phyloP scores from a whole-genome alignment of 1,284 basidiomycete species.

The Coniophora puteana region DNA sequence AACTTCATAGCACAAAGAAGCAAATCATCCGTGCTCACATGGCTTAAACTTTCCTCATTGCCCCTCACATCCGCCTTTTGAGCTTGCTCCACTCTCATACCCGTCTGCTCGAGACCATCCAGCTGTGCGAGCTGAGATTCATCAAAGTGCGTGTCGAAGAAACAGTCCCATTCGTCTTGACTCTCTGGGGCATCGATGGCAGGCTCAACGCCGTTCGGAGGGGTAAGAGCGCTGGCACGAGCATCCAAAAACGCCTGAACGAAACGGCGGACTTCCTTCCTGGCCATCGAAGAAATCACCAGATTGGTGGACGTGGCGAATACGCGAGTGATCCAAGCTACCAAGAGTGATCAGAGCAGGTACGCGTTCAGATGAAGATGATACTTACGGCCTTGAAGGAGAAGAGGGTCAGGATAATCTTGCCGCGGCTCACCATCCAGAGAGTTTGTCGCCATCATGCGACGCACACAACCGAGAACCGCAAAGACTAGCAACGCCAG shows the following conservation, averaged over 20 bases:
- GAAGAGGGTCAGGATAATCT: conserved; percentile 63
- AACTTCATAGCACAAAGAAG: conserved; percentile 3
- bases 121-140: conserved; percentile 52
- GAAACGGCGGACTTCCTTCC: conserved; percentile 53
- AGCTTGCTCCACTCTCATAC: too few relatives aligned
- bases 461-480: conserved; percentile 58
- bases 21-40: conserved; percentile 28
- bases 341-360: conserved; percentile 8
- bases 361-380: not conserved
- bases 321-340: conserved; percentile 63
- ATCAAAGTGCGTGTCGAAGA: conserved; percentile 60
- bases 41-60: conserved; percentile 40
- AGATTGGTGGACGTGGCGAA: conserved; percentile 44
- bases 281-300: conserved; percentile 33
- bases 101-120: conserved; percentile 24
- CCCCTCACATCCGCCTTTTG: conserved; percentile 28
- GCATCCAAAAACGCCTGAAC: conserved; percentile 66
- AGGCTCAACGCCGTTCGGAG: conserved; percentile 31
- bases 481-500: conserved; percentile 40
- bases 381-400: conserved; percentile 59
- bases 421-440: conserved; percentile 29
- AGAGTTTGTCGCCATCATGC: conserved; percentile 53
- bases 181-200: conserved; percentile 59
- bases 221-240: conserved; percentile 52
- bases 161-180: conserved; percentile 66